Evolutionary conservation across 345 rosid genomes (phyloP), one percentile per base, ranked within the genome.

Genomic region (Corchorus olitorius): DNA sequence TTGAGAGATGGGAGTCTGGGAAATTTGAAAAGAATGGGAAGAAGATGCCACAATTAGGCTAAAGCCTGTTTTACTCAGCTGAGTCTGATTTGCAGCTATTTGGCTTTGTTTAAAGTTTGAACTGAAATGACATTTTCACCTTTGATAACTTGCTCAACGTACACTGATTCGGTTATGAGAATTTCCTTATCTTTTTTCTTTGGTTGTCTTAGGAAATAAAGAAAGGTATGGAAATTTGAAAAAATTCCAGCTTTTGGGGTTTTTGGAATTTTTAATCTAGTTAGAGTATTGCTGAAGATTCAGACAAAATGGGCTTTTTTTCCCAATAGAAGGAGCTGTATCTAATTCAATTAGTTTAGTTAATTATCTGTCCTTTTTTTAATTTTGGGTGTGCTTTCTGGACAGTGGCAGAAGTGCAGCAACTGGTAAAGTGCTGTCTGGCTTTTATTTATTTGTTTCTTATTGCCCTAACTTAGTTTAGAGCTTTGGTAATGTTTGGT

Each of bases 221-320:
- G 76, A 48, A 20, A 62, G 50, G 70, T 49, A 27, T 45, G 52
- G 76, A 45, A 56, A 73, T 49, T 15, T 45, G 52, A 66, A 45
- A 56, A 73, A 41, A 43, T 59, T 27, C 66, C 45, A 45, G 76
- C 76, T 73, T 73, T 58, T 58, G 20, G 54, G 1, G 60, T 73
- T 33, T 59, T 61, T 4, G 1, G 48, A 60, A 33, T 49, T 17
- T 62, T 62, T 19, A 14, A 17, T 63, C 34, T 16, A 60, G 58
- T 58, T 73, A 39, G 76, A 59, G 45, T 73, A 59, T 59, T 27
- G 66, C 8, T 35, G 77, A 63, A 74, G 70, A 62, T 63, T 74
- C 70, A 62, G 61, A 74, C 60, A 74, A 62, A 50, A 63, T 62
- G 58, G 37, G 70, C 13, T 74, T 73, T 74, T 74, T 16, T 39